Conservation (phyloP, 176 grass and related monocot species). For the Poa pratensis region DNA sequence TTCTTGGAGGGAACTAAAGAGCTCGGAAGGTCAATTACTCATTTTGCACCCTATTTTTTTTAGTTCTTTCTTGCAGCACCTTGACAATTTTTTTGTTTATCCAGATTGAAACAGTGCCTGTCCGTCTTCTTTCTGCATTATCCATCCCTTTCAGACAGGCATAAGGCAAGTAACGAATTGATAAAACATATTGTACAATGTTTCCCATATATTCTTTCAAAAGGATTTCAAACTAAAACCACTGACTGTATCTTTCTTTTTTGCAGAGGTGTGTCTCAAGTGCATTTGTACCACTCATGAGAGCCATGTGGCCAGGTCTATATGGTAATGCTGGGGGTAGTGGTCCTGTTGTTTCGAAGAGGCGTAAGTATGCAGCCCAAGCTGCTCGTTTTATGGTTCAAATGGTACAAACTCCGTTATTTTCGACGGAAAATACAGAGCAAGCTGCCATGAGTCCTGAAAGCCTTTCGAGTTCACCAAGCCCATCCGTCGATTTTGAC, state of each 20-base stretch:
- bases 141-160: slow-evolving; percentile 66
- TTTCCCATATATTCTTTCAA: background rate
- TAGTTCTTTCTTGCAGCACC: slow-evolving; percentile 20
- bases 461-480: slow-evolving; percentile 44
- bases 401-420: slow-evolving; percentile 83
- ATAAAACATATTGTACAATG: background rate
- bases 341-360: slow-evolving; percentile 61
- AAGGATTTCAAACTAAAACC: slow-evolving; percentile 20
- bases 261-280: slow-evolving; percentile 66
- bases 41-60: slow-evolving; percentile 25
- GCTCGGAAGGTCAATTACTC: slow-evolving; percentile 70
- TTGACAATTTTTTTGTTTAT: slow-evolving; percentile 19
- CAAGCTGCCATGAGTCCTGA: slow-evolving; percentile 50
- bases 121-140: slow-evolving; percentile 93
- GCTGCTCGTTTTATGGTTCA: slow-evolving; percentile 89
- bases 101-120: slow-evolving; percentile 92
- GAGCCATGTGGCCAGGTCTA: slow-evolving; percentile 82
- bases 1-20: slow-evolving; percentile 77
- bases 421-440: slow-evolving; percentile 51
- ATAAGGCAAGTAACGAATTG: slow-evolving; percentile 70
- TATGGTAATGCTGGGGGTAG: slow-evolving; percentile 75
- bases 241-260: slow-evolving; percentile 34
- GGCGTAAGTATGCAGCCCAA: slow-evolving; percentile 64
- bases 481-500: slow-evolving; percentile 53
- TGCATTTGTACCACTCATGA: slow-evolving; percentile 79